Percentiles rank a stretch among this genome's conserved stretches.
Conservation (phyloP, 2,329 filamentous ascomycete species). For the Neophaeococcomyces mojaviensis region DNA sequence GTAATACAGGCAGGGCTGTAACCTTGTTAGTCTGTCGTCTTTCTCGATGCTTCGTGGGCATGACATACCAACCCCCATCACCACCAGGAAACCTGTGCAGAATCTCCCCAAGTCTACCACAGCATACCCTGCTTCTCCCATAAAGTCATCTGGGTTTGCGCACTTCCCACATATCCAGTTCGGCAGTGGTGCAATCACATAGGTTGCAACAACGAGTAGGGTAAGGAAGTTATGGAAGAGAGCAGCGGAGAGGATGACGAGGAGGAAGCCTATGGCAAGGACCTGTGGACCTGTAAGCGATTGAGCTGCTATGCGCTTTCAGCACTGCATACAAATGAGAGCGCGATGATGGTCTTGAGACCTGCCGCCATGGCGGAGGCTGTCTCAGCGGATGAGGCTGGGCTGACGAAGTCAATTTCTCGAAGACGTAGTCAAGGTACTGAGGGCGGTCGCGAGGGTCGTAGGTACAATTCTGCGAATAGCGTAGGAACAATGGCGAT, state of each 20-base stretch:
- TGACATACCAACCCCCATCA: slow-evolving; percentile 90
- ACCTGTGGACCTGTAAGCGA: slow-evolving; percentile 44
- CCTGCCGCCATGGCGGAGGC: slow-evolving; percentile 59
- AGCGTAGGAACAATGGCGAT: no score
- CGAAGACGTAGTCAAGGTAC: no score
- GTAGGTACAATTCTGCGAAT: no score
- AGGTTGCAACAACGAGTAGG: slow-evolving; percentile 90
- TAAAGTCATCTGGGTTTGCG: slow-evolving; percentile 91
- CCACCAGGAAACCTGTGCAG: slow-evolving; percentile 86
- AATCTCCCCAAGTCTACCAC: slow-evolving; percentile 92
- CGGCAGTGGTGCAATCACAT: slow-evolving; percentile 83
- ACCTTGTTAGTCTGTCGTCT: no score
- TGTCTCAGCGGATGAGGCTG: neutral
- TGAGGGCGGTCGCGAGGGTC: no score
- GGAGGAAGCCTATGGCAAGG: slow-evolving; percentile 95
- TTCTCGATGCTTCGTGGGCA: neutral
- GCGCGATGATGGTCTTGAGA: slow-evolving; percentile 96
- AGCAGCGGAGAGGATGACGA: slow-evolving; percentile 95
- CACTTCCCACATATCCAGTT: slow-evolving; percentile 93
- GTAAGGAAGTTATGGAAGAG: slow-evolving; percentile 93
- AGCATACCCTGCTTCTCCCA: slow-evolving; percentile 72
- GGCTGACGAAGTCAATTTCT: no score
- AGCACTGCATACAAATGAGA: slow-evolving; percentile 70
- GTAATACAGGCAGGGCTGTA: slow-evolving; percentile 73
- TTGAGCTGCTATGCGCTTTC: neutral